Evolutionary conservation across 352 stramenopile species (phyloP), one percentile per base, ranked within the genome.

Genomic region (Phytophthora europaea): DNA sequence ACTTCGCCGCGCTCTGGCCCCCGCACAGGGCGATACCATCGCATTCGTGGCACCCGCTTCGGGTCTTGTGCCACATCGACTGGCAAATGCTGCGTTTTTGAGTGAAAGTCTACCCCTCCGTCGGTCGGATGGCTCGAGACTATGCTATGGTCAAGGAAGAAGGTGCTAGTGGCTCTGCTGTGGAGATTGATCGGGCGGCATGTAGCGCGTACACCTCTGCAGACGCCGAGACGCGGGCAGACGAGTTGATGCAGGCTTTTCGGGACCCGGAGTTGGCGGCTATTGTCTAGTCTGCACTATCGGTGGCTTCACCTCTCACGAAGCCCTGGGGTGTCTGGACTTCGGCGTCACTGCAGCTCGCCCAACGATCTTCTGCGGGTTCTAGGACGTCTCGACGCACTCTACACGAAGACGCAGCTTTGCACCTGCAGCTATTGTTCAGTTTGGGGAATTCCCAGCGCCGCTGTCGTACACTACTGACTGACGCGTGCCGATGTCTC

Each of bases 311-410:
- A 91, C 83, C 28, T 87, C 73, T 20, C 83, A 93, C 61, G 83
- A 91, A 59, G 31, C 91, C 6, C 67, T 93, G 33, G 82, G 90
- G 61, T 82, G 82, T 61, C 76, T 93, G 23, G 79, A 91, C 72
- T 90, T 91, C 67, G 72, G 78, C 8, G 45, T 45, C 7, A 83
- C 90, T 54, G 71, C 76, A 31, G 52, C 61, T 3, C 45, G 89
- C 63, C 80, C 83, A 1, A 91, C 76, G 62, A 80, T 90, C 67
- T 89, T 91, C 63, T 78, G 75, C 33, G 85, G 82, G 13, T 89
- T 80, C 71, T 93, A 79, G 10, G 82, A 93, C 61, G 82, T 89
- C 63, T 91, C 85, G 64, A 87, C 85, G 85, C 85, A 28, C 52
- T 93, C 18, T 84, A 82, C 43, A 45, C 75, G 8, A 76, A 83